Conservation (phyloP, 2,329 filamentous ascomycete species). For the Colletotrichum sojae region DNA sequence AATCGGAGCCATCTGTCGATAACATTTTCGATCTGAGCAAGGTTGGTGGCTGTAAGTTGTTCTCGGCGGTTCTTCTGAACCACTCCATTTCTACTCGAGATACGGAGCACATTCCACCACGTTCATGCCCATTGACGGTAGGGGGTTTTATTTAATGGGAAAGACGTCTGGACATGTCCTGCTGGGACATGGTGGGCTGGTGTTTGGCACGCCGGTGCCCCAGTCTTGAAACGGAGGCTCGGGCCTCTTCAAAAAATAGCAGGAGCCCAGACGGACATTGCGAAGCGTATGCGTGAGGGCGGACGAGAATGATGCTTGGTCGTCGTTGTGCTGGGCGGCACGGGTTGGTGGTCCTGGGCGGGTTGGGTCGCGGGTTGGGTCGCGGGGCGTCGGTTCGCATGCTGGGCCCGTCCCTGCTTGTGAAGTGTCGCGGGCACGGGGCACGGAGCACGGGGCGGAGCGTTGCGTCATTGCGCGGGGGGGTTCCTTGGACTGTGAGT, state of each 20-base stretch:
- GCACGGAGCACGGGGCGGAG: conserved; percentile 34
- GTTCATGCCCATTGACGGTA: conserved; percentile 6
- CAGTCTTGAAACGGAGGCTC: conserved; percentile 38
- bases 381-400: no score
- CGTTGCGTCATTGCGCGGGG: conserved; percentile 38
- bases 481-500: conserved; percentile 13
- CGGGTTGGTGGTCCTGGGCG: conserved; percentile 3
- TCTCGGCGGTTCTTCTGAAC: no score
- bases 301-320: no score
- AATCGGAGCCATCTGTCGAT: no score
- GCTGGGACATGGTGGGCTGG: no score
- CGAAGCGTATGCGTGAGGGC: no score
- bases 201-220: background rate
- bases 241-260: conserved; percentile 14
- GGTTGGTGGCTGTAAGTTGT: background rate
- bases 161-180: no score
- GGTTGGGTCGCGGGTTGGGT: background rate
- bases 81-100: no score
- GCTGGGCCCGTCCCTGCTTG: conserved; percentile 34
- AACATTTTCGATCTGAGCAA: conserved; percentile 1
- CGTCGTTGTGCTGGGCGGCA: background rate
- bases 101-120: background rate
- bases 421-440: background rate
- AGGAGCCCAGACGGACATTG: background rate
- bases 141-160: no score